These are phyloP conservation scores for Willaertia magna DNA, from an alignment of 208 protist genomes.

Conservation along the genomic window DNA sequence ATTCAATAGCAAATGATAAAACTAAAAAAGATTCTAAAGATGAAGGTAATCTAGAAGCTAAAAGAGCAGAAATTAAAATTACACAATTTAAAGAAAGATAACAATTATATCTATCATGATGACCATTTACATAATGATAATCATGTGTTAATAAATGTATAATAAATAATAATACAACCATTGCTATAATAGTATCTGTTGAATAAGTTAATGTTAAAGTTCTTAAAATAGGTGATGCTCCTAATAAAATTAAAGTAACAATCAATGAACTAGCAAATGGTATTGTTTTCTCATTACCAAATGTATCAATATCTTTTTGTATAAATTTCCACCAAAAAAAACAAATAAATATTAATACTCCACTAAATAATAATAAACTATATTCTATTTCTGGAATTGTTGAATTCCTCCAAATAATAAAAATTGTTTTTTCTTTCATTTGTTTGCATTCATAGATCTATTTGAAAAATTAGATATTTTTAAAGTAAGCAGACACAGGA, in stretches of 20 bases:
- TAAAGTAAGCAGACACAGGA: too few species aligned
- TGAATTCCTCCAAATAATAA: too few species aligned
- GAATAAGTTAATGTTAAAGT: neutral
- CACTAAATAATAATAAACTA: too few species aligned
- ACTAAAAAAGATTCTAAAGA: neutral
- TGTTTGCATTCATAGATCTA: too few species aligned
- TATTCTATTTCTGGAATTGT: too few species aligned
- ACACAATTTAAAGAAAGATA: neutral
- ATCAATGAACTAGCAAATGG: too few species aligned
- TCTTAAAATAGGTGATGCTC: neutral
- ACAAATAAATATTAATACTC: too few species aligned
- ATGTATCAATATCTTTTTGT: too few species aligned
- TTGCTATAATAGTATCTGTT: neutral
- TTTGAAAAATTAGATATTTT: too few species aligned
- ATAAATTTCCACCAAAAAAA: too few species aligned
- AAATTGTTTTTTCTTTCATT: too few species aligned
- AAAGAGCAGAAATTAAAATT: neutral
- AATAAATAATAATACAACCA: neutral
- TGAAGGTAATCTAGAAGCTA: neutral
- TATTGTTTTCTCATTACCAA: too few species aligned
- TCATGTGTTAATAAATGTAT: neutral
- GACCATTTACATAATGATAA: neutral
- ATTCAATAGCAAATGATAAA: neutral
- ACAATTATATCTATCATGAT: neutral
- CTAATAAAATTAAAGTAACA: neutral